A percentile compares a stretch with the other conserved stretches of the same genome.
phyloP scores from a whole-genome alignment of 768 basidiomycete species.

The Suillus spraguei region DNA sequence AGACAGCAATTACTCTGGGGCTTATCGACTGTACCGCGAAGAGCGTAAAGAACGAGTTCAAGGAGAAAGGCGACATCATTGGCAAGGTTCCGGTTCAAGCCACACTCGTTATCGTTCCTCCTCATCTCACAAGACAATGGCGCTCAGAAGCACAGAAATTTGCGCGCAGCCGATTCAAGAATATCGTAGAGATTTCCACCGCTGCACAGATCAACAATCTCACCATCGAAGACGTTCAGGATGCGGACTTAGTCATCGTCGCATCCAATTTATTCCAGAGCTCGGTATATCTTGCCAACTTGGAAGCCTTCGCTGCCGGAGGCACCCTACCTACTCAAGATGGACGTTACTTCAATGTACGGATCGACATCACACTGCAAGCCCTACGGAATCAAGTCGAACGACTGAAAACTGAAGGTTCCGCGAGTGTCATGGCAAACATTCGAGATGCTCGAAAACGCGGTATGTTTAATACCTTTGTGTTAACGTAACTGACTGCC shows the following conservation, averaged over 20 bases:
- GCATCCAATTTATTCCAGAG: slow-evolving; percentile 88
- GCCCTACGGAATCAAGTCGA: slow-evolving; percentile 69
- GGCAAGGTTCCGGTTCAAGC: slow-evolving; percentile 81
- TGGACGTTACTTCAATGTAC: slow-evolving; percentile 89
- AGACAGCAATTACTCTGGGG: slow-evolving; percentile 93
- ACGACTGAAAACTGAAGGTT: slow-evolving; percentile 64
- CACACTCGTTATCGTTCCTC: slow-evolving; percentile 84
- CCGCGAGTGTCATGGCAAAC: slow-evolving; percentile 59
- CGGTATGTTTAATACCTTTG: slow-evolving; percentile 43
- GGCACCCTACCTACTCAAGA: slow-evolving; percentile 74
- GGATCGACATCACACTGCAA: slow-evolving; percentile 63
- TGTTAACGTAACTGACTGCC: slow-evolving; percentile 5
- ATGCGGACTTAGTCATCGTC: slow-evolving; percentile 86
- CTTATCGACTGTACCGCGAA: slow-evolving; percentile 76
- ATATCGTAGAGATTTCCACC: slow-evolving; percentile 65
- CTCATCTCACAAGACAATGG: slow-evolving; percentile 92
- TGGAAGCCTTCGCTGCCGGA: slow-evolving; percentile 68
- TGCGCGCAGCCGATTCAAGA: slow-evolving; percentile 44
- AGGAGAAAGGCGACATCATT: slow-evolving; percentile 42
- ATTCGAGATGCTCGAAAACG: slow-evolving; percentile 64
- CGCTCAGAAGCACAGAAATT: slow-evolving; percentile 85
- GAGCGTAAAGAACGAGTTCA: slow-evolving; percentile 59
- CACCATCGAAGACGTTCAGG: slow-evolving; percentile 71
- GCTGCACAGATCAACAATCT: slow-evolving; percentile 70
- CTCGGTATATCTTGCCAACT: slow-evolving; percentile 71